Percentiles rank a stretch among this genome's conserved stretches.
These are phyloP conservation scores for Luffa acutangula DNA, from an alignment of 306 rosid species.

Conservation along the genomic window DNA sequence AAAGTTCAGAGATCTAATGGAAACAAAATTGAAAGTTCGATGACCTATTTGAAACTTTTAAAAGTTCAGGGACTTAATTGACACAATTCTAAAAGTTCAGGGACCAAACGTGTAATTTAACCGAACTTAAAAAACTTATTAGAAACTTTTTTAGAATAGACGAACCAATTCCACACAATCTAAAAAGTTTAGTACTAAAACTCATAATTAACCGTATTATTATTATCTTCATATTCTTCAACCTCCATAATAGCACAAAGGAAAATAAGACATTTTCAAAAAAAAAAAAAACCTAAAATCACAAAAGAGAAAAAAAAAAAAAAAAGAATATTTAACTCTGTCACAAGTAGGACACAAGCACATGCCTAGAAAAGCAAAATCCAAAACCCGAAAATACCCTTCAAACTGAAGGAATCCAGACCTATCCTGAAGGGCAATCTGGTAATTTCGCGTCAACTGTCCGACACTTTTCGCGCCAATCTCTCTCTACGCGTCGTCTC, in stretches of 20 bases:
- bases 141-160: too few relatives aligned
- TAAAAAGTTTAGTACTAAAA: too few relatives aligned
- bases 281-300: not conserved
- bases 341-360: slow-evolving; percentile 5
- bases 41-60: too few relatives aligned
- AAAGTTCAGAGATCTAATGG: too few relatives aligned
- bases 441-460: slow-evolving; percentile 26
- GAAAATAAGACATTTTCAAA: not conserved
- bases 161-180: too few relatives aligned
- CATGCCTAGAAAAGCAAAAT: slow-evolving; percentile 3
- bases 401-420: too few relatives aligned
- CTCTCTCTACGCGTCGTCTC: not conserved
- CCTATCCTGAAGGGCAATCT: slow-evolving; percentile 7
- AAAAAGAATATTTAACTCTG: not conserved
- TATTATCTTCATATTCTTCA: not conserved
- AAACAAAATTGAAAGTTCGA: too few relatives aligned
- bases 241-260: not conserved
- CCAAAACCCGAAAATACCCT: not conserved
- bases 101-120: too few relatives aligned
- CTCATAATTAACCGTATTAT: not conserved
- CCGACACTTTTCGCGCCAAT: slow-evolving; percentile 75
- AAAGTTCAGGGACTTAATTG: too few relatives aligned
- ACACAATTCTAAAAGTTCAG: too few relatives aligned
- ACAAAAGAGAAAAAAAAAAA: not conserved
- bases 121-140: too few relatives aligned